Evolutionary conservation across 2,329 filamentous ascomycete genomes (phyloP).

Genomic region (Ophiocordyceps camponoti-rufipedis): DNA sequence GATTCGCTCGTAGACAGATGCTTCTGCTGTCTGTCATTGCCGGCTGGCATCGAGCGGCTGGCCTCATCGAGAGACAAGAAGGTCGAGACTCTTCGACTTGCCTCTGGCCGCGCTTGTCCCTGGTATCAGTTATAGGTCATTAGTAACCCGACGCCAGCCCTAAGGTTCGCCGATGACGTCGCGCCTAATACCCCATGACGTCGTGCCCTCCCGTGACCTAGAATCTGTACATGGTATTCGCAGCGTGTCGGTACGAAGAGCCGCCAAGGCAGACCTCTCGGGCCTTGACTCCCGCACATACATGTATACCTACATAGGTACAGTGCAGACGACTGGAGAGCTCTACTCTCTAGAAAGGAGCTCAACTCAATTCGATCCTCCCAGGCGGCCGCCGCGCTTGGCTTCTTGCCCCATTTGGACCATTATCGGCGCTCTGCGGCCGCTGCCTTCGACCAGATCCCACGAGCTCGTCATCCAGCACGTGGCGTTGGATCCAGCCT

Average conservation of each 20-base stretch:
- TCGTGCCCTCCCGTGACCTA: not conserved
- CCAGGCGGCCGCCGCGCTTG: not conserved
- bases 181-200: not conserved
- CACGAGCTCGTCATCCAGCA: not conserved
- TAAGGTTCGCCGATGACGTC: not conserved
- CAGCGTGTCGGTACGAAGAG: no score
- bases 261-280: no score
- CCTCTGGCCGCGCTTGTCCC: no score
- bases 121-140: no score
- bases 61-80: no score
- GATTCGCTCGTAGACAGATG: no score
- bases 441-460: no score
- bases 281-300: not conserved
- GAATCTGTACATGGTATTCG: not conserved
- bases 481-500: not conserved
- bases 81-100: no score
- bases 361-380: not conserved
- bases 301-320: not conserved
- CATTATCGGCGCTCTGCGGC: no score
- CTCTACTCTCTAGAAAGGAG: not conserved
- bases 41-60: no score
- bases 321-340: not conserved
- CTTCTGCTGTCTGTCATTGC: no score
- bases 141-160: not conserved
- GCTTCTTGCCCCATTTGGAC: no score